phyloP scores from a whole-genome alignment of 2,329 filamentous ascomycete species.

The Colletotrichum caudatum region DNA sequence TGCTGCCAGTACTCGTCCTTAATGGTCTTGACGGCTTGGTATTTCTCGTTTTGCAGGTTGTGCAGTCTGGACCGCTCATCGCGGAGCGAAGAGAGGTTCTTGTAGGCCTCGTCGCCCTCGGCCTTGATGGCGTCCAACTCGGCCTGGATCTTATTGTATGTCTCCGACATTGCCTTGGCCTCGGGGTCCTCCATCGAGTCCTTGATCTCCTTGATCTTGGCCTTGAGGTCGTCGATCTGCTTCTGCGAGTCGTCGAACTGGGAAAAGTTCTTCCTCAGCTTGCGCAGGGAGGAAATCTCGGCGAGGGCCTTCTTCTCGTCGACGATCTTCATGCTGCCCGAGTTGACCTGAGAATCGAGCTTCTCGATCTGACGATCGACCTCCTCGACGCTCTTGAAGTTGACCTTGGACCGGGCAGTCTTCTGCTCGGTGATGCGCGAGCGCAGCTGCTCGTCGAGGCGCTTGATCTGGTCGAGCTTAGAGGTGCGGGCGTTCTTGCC shows the following conservation, averaged over 20 bases:
- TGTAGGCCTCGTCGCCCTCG: conserved; percentile 91
- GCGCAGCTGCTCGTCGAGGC: conserved; percentile 89
- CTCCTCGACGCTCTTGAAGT: conserved; percentile 90
- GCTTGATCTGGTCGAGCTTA: conserved; percentile 91
- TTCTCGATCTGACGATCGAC: conserved; percentile 84
- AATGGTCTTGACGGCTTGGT: conserved; percentile 81
- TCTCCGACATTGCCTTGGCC: conserved; percentile 86
- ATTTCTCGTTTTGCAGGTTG: conserved; percentile 89
- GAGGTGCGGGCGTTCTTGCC: conserved; percentile 85
- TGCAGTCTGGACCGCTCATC: conserved; percentile 89
- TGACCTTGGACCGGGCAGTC: conserved; percentile 80
- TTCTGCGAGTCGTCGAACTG: conserved; percentile 88
- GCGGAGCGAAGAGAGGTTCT: conserved; percentile 84
- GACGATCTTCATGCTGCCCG: conserved; percentile 92
- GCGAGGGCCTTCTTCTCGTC: conserved; percentile 95
- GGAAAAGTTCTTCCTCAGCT: conserved; percentile 91
- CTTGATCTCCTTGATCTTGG: conserved; percentile 88
- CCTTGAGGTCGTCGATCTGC: conserved; percentile 87
- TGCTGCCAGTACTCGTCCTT: conserved; percentile 90
- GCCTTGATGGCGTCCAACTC: conserved; percentile 92
- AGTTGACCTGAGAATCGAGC: conserved; percentile 87
- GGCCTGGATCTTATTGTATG: conserved; percentile 85
- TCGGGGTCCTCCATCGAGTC: conserved; percentile 93
- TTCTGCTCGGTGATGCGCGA: conserved; percentile 89
- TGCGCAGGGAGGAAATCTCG: conserved; percentile 85